Evolutionary conservation across 805 yeast species (phyloP).

Genomic region (Blastobotrys terrestris): DNA sequence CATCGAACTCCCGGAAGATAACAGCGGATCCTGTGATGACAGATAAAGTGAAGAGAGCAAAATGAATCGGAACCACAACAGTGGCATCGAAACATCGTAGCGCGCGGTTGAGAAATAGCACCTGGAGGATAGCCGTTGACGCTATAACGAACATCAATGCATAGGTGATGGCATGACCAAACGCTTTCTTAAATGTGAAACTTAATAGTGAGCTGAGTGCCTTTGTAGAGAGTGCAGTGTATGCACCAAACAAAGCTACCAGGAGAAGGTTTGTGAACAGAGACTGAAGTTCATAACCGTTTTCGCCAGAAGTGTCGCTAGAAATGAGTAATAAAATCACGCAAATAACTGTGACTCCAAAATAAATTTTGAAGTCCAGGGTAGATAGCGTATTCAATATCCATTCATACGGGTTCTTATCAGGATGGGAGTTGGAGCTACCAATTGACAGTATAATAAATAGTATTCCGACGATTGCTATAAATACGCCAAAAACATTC

Average conservation of each 20-base stretch:
- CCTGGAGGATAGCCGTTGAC: slow-evolving; percentile 38
- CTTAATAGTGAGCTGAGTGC: slow-evolving; percentile 32
- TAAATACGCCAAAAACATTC: slow-evolving; percentile 36
- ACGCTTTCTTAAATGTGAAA: slow-evolving; percentile 17
- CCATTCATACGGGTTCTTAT: slow-evolving; percentile 24
- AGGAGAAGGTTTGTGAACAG: slow-evolving; percentile 31
- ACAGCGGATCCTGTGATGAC: slow-evolving; percentile 39
- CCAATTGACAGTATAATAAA: slow-evolving; percentile 35
- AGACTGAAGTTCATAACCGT: slow-evolving; percentile 1
- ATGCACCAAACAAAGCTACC: slow-evolving; percentile 43
- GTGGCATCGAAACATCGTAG: slow-evolving; percentile 38
- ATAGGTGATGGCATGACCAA: slow-evolving; percentile 30
- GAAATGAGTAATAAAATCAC: slow-evolving; percentile 19
- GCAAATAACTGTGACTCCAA: slow-evolving; percentile 20
- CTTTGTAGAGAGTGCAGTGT: slow-evolving; percentile 43
- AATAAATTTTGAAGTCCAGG: slow-evolving; percentile 25
- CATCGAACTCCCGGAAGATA: slow-evolving; percentile 37
- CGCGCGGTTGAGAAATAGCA: slow-evolving; percentile 35
- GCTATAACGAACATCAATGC: slow-evolving; percentile 29
- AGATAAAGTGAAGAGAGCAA: slow-evolving; percentile 41
- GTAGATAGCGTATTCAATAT: slow-evolving; percentile 27
- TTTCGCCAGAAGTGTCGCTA: slow-evolving; percentile 8
- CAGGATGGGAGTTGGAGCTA: neutral
- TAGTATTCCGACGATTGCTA: slow-evolving; percentile 40
- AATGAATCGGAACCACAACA: slow-evolving; percentile 45